phyloP scores from a whole-genome alignment of 768 basidiomycete genomes.

The Ramaria sp. region DNA sequence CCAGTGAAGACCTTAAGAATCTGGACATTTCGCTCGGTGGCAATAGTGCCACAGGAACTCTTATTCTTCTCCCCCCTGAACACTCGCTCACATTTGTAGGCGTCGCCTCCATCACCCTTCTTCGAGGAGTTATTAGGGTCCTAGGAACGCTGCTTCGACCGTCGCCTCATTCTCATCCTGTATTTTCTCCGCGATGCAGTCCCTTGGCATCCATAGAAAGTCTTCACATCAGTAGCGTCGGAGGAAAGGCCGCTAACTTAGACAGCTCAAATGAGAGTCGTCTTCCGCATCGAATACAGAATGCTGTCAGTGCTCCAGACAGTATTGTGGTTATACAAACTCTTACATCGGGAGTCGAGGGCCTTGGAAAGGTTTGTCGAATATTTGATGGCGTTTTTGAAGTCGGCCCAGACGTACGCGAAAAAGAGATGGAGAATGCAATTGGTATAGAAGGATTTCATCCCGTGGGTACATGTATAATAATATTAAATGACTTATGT shows the following conservation, averaged over 20 bases:
- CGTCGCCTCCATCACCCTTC: constrained; percentile 44
- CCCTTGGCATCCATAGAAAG: constrained; percentile 50
- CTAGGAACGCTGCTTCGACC: constrained; percentile 34
- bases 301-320: constrained; percentile 12
- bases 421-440: constrained; percentile 24
- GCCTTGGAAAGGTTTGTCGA: constrained; percentile 50
- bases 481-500: not conserved
- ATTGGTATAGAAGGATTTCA: constrained; percentile 39
- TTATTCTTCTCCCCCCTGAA: constrained; percentile 33
- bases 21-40: constrained; percentile 17
- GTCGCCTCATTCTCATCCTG: constrained; percentile 25
- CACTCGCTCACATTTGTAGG: constrained; percentile 65
- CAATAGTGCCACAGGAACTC: constrained; percentile 14
- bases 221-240: constrained; percentile 14
- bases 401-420: constrained; percentile 30
- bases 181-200: constrained; percentile 75
- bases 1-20: constrained; percentile 25
- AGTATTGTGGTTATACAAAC: constrained; percentile 48
- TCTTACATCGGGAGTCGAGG: constrained; percentile 49
- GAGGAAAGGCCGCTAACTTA: constrained; percentile 11
- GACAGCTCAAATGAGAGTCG: constrained; percentile 1
- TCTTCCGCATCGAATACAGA: constrained; percentile 13
- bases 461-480: constrained; percentile 28
- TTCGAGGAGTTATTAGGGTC: constrained; percentile 50
- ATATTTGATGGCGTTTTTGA: constrained; percentile 54